These are phyloP conservation scores for Magnaporthiopsis incrustans DNA, from an alignment of 2,329 filamentous ascomycete species.

Conservation along the genomic window DNA sequence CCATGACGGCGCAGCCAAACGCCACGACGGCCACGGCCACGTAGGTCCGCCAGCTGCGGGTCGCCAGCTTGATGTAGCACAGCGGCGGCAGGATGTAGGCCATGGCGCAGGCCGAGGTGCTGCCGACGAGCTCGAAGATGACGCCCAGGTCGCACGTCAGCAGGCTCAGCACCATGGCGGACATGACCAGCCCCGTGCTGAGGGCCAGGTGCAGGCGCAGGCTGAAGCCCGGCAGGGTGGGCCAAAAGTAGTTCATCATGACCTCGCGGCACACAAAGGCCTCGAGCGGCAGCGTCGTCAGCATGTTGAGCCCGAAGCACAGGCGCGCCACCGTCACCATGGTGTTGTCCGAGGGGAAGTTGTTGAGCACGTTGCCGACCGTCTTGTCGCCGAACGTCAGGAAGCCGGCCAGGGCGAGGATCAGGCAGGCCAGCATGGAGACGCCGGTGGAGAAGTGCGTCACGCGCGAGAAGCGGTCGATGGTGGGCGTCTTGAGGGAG, in stretches of 20 bases:
- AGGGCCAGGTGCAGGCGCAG: constrained; percentile 80
- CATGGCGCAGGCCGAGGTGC: constrained; percentile 86
- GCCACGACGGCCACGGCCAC: constrained; percentile 63
- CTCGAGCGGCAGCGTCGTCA: constrained; percentile 91
- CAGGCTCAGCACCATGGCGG: constrained; percentile 69
- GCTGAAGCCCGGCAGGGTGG: constrained; percentile 60
- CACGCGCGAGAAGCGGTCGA: constrained; percentile 87
- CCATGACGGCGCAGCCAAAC: constrained; percentile 76
- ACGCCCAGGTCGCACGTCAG: constrained; percentile 88
- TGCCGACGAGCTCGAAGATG: constrained; percentile 93
- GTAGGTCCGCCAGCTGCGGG: constrained; percentile 63
- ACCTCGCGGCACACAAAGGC: constrained; percentile 97
- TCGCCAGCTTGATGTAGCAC: constrained; percentile 91
- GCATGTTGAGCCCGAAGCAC: constrained; percentile 97
- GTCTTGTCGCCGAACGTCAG: constrained; percentile 89
- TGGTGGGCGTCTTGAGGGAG: constrained; percentile 84
- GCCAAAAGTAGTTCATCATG: constrained; percentile 77
- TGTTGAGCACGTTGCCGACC: constrained; percentile 93
- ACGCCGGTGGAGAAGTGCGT: constrained; percentile 90
- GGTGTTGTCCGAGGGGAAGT: constrained; percentile 83
- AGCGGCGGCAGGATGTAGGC: constrained; percentile 93
- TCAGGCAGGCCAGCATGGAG: constrained; percentile 84
- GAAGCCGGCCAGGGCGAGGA: constrained; percentile 84
- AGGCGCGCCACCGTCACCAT: constrained; percentile 93
- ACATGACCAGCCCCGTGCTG: constrained; percentile 72